A percentile compares a stretch with the other conserved stretches of the same genome.
Conservation (phyloP, 768 basidiomycete species). For the Coprinopsis cinerea region DNA sequence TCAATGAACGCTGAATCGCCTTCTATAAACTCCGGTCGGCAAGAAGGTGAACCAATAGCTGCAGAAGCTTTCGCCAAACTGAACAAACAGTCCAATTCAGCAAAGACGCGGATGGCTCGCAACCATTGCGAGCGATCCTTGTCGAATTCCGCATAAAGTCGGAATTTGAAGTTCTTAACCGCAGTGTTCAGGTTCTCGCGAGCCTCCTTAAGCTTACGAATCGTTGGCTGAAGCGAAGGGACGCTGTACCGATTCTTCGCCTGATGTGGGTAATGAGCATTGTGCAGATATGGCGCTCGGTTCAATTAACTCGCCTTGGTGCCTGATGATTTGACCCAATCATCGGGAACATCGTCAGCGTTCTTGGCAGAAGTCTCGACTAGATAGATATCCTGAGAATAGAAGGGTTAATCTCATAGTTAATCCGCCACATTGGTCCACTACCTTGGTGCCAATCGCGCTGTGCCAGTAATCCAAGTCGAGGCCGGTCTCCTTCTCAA, state of each 20-base stretch:
- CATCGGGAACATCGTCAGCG: conserved; percentile 55
- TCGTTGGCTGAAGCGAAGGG: conserved; percentile 59
- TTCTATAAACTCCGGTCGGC: conserved; percentile 84
- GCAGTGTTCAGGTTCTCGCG: conserved; percentile 78
- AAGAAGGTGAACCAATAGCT: conserved; percentile 92
- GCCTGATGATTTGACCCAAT: conserved; percentile 75
- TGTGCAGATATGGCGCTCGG: background rate
- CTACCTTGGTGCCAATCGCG: conserved; percentile 76
- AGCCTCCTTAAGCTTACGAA: conserved; percentile 88
- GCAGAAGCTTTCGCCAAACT: conserved; percentile 83
- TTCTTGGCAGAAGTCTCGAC: conserved; percentile 64
- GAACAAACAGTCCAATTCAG: conserved; percentile 95
- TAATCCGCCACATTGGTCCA: too few relatives aligned
- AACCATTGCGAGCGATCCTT: conserved; percentile 76
- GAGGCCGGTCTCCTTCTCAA: conserved; percentile 52
- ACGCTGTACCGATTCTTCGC: conserved; percentile 73
- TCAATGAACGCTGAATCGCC: conserved; percentile 75
- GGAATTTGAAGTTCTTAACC: conserved; percentile 78
- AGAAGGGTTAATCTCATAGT: too few relatives aligned
- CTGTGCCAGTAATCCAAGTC: conserved; percentile 49
- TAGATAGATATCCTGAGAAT: conserved; percentile 77
- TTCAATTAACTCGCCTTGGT: conserved; percentile 58
- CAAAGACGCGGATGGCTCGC: conserved; percentile 75
- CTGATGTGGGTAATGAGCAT: conserved; percentile 29
- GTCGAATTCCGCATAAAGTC: conserved; percentile 78